Conservation (phyloP, 306 rosid species). For the Quercus ilex region DNA sequence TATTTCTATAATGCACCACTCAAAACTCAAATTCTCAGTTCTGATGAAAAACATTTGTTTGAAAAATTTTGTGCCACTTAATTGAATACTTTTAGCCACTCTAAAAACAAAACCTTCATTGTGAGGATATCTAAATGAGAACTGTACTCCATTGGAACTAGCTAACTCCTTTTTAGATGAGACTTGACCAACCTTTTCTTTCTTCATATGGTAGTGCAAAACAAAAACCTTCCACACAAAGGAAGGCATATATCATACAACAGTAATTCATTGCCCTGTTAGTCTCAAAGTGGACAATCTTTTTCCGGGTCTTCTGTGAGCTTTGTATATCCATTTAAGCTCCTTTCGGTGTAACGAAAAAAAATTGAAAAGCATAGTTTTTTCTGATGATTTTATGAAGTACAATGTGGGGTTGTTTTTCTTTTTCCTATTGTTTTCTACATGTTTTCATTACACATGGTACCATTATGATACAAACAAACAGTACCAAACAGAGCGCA, state of each 20-base stretch:
- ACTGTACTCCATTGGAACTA: conserved; percentile 17
- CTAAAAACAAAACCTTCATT: conserved; percentile 19
- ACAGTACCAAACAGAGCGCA: conserved; percentile 47
- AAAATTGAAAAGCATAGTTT: not conserved
- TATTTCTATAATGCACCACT: too few relatives aligned
- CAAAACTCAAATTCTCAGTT: too few relatives aligned
- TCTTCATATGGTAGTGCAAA: conserved; percentile 25
- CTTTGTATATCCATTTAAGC: not conserved
- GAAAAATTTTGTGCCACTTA: not conserved
- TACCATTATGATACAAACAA: conserved; percentile 35
- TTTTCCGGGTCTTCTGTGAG: conserved; percentile 8
- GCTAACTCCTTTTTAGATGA: conserved; percentile 54
- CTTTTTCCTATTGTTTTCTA: not conserved
- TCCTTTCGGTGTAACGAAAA: not conserved
- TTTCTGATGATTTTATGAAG: not conserved
- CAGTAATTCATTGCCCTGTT: conserved; percentile 5
- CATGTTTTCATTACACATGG: conserved; percentile 18
- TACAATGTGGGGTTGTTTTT: not conserved
- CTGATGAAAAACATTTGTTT: too few relatives aligned
- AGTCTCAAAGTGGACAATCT: not conserved
- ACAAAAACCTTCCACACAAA: conserved; percentile 20
- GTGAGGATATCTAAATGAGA: conserved; percentile 28
- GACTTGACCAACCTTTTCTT: conserved; percentile 60
- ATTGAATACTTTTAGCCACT: conserved; percentile 15
- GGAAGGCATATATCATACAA: conserved; percentile 1